Conservation (phyloP, 1,284 basidiomycete genomes). For the Boletus smithii region DNA sequence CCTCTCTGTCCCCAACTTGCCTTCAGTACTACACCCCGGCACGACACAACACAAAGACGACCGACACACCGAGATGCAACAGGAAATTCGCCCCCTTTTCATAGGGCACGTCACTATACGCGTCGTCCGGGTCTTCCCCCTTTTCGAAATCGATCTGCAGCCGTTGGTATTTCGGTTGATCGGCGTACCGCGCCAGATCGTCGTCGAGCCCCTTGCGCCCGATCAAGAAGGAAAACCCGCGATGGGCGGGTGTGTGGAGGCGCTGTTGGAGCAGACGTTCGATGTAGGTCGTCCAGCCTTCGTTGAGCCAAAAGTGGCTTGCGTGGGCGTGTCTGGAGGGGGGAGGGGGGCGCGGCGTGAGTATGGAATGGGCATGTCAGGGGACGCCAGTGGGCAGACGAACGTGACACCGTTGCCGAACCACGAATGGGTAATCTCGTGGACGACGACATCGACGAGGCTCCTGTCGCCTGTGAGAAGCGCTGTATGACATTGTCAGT, state of each 20-base stretch:
- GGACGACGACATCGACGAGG: constrained; percentile 84
- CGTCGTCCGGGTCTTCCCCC: constrained; percentile 87
- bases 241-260: constrained; percentile 75
- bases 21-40: too few species aligned
- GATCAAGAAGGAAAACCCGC: constrained; percentile 79
- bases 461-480: constrained; percentile 81
- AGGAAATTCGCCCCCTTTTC: constrained; percentile 78
- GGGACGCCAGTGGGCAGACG: too few species aligned
- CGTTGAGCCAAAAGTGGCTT: constrained; percentile 89
- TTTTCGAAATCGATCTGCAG: constrained; percentile 81
- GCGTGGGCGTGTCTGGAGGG: constrained; percentile 60
- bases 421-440: constrained; percentile 78
- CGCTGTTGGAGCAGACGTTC: constrained; percentile 80
- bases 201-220: constrained; percentile 74
- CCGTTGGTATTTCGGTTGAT: constrained; percentile 75
- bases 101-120: constrained; percentile 68
- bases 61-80: constrained; percentile 54
- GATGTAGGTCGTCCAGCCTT: constrained; percentile 93
- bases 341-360: constrained; percentile 6
- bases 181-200: constrained; percentile 61
- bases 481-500: constrained; percentile 44
- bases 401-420: constrained; percentile 85
- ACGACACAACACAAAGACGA: too few species aligned
- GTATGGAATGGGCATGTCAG: too few species aligned
- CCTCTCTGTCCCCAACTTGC: constrained; percentile 69